phyloP scores from a whole-genome alignment of 1,139 yeast genomes.

The Sugiyamaella xylanicola region DNA sequence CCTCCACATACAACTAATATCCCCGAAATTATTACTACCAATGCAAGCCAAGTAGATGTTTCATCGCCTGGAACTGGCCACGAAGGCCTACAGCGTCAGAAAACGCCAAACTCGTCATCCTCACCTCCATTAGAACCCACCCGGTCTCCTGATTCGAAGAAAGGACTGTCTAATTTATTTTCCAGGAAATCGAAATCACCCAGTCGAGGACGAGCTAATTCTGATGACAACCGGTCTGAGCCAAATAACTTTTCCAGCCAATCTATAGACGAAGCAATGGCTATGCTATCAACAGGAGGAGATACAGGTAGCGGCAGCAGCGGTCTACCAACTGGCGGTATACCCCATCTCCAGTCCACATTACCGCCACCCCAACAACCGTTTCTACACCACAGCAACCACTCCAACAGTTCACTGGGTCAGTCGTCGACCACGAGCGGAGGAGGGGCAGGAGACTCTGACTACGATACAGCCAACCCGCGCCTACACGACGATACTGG shows the following conservation, averaged over 20 bases:
- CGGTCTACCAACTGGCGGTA: background rate
- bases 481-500: conserved; percentile 10
- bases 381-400: conserved; percentile 29
- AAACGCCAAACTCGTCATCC: background rate
- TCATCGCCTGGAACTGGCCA: background rate
- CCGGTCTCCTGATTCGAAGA: conserved; percentile 15
- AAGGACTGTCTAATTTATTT: conserved; percentile 24
- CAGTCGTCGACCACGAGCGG: conserved; percentile 26
- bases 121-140: background rate
- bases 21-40: conserved; percentile 8
- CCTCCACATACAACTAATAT: background rate
- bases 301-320: background rate
- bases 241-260: conserved; percentile 24
- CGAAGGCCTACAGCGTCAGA: background rate
- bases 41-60: background rate
- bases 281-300: conserved; percentile 15
- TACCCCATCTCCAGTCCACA: background rate
- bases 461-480: conserved; percentile 24
- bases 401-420: conserved; percentile 31
- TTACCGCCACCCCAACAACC: conserved; percentile 14
- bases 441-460: conserved; percentile 30
- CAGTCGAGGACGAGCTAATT: conserved; percentile 5
- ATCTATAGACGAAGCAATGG: conserved; percentile 33
- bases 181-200: conserved; percentile 29
- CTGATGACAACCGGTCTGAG: conserved; percentile 11